Evolutionary conservation across 2,329 filamentous ascomycete genomes (phyloP), one percentile per base, ranked within the genome.

Genomic region (Ambrosiella beaveri): DNA sequence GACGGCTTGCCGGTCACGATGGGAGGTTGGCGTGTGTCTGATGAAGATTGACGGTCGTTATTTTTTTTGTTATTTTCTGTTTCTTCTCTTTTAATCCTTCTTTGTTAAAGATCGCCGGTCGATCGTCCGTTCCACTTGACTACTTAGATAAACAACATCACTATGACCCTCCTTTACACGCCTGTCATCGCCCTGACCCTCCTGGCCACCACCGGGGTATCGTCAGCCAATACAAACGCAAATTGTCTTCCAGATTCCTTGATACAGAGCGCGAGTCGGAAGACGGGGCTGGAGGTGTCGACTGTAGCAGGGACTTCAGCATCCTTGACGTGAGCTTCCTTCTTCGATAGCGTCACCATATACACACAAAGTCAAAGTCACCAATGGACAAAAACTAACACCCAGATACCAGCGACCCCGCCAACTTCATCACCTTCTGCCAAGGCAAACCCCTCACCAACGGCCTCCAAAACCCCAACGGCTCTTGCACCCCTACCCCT

Each of bases 371-470:
- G n/a, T 15, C n/a, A 8, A 47, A 8, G 7, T 17, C 7, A 17
- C 44, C 17, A 76, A 73, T 44, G 74, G 44, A 47, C 19, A 17
- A n/a, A n/a, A 17, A 47, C 19, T 47, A 17, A 8, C 17, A 47
- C 6, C n/a, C n/a, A 17, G 7, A 8, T 47, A 17, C 44, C 17
- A 76, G 73, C 45, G 73, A 77, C 60, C 55, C 66, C 17, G 71
- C 71, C 65, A 80, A 80, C 68, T 80, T 80, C 66, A 80, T 80
- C 71, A 80, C 80, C 69, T 76, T 80, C 67, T 81, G 78, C 64
- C 65, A 69, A 5, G 76, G 75, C 61, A 73, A 76, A 65, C 73
- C 71, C 2, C 64, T 76, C 58, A 81, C 78, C 61, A 79, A 81
- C 62, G 78, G 78, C 61, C 67, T 69, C 5, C 77, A 80, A 62